Evolutionary conservation across 805 yeast genomes (phyloP), one percentile per base, ranked within the genome.

Genomic region (Lipomyces yamanashiensis): DNA sequence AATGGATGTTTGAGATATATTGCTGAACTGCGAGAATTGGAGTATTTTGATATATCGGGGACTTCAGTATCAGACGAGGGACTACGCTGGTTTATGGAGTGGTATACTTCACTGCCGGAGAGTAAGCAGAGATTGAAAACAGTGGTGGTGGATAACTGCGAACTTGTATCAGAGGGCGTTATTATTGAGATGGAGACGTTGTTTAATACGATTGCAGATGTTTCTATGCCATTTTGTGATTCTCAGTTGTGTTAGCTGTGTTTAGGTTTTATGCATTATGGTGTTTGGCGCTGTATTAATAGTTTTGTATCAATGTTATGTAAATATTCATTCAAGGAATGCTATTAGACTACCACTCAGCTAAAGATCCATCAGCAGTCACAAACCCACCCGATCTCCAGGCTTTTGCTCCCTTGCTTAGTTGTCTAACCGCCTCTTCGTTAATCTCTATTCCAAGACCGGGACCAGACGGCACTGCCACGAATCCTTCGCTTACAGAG

Each of bases 371-470:
- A 34, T 63, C 67, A 9, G 48, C 34, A 10, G 58, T 65, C 15
- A 54, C 57, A 41, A 63, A 63, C 12, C 54, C 56, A 37, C 61
- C 61, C 5, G 64, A 60, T 54, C 67, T 65, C 67, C 67, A 63
- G 8, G 67, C 34, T 21, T 54, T 60, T 10, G 59, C 64, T 17
- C 54, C 57, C 41, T 59, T 39, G 40, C 63, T 59, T 49, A 63
- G 39, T 21, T 44, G 33, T 23, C 67, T 37, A 2, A 64, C 67
- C 5, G 48, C 55, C 8, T 54, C 59, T 40, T 65, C 68, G 39
- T 65, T 54, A 13, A 73, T 56, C 58, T 73, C 73, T 19, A 73
- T 64, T 6, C 75, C 75, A 5, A 73, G 70, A 15, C 75, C 75
- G 0, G 74, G 74, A 5, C 62, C 67, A 7, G 62, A 48, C n/a